These are phyloP conservation scores for Pachysandra terminalis DNA, from an alignment of 164 flowering plant genomes.

Conservation along the genomic window DNA sequence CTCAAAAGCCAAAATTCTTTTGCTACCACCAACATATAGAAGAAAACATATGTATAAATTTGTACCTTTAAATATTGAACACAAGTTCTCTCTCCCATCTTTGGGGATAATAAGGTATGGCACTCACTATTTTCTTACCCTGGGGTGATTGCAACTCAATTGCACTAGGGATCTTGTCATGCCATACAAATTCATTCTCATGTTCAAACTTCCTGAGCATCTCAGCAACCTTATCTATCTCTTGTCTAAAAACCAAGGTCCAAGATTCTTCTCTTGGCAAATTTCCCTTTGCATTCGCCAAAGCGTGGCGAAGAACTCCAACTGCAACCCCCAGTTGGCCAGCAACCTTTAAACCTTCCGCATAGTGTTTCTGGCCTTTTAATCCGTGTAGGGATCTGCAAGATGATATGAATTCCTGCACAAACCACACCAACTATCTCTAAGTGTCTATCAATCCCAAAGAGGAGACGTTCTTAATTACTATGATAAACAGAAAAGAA, in stretches of 20 bases:
- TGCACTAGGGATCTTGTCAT: slow-evolving; percentile 31
- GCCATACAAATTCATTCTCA: slow-evolving; percentile 60
- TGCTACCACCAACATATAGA: too few relatives aligned
- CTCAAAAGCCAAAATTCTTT: neutral
- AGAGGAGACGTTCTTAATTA: too few relatives aligned
- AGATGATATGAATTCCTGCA: slow-evolving; percentile 53
- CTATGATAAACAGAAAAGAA: neutral
- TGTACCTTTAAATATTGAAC: slow-evolving; percentile 33
- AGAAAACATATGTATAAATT: neutral
- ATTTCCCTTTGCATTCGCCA: slow-evolving; percentile 25
- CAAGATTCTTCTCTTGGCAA: slow-evolving; percentile 47
- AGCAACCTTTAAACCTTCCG: slow-evolving; percentile 28
- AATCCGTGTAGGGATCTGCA: slow-evolving; percentile 44
- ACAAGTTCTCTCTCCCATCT: slow-evolving; percentile 41
- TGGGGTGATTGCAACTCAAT: slow-evolving; percentile 46
- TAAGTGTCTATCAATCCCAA: too few relatives aligned
- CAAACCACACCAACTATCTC: slow-evolving; percentile 5
- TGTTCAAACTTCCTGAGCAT: slow-evolving; percentile 42
- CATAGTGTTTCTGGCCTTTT: slow-evolving; percentile 43
- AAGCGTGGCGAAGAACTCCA: slow-evolving; percentile 46
- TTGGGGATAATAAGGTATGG: slow-evolving; percentile 38
- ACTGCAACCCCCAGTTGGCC: slow-evolving; percentile 45
- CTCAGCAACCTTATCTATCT: slow-evolving; percentile 28
- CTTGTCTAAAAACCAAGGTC: slow-evolving; percentile 32
- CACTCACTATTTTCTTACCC: slow-evolving; percentile 45